These are phyloP conservation scores for Kodamaea kakaduensis DNA, from an alignment of 805 yeast genomes.

Conservation along the genomic window DNA sequence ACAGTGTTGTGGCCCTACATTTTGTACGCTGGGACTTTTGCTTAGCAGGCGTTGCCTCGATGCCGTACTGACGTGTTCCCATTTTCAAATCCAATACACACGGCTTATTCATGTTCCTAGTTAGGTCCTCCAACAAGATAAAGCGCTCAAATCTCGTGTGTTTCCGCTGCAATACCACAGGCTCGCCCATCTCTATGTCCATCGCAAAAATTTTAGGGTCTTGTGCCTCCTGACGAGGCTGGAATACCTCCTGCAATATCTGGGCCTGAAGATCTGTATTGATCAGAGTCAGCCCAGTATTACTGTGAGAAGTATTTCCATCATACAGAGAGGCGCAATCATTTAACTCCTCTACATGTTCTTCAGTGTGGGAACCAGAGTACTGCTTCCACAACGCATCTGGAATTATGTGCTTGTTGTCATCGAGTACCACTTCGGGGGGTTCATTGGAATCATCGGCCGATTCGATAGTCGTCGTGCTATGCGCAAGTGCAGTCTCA, in stretches of 20 bases:
- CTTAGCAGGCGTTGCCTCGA: conserved; percentile 76
- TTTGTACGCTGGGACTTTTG: conserved; percentile 75
- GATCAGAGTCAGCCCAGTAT: conserved; percentile 32
- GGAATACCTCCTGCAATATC: conserved; percentile 36
- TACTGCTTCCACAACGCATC: conserved; percentile 67
- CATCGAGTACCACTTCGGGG: conserved; percentile 88
- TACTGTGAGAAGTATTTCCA: conserved; percentile 8
- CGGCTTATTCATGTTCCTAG: conserved; percentile 76
- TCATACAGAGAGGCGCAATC: conserved; percentile 4
- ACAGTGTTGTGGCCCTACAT: conserved; percentile 77
- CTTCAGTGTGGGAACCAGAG: conserved; percentile 27
- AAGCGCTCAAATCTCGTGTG: conserved; percentile 70
- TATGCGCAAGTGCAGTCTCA: conserved; percentile 7
- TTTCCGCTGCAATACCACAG: conserved; percentile 20
- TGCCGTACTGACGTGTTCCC: conserved; percentile 98
- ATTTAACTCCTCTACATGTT: conserved; percentile 5
- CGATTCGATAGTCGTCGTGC: conserved; percentile 11
- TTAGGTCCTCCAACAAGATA: conserved; percentile 84
- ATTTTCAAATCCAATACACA: conserved; percentile 93
- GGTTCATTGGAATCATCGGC: conserved; percentile 20
- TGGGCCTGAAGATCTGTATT: conserved; percentile 38
- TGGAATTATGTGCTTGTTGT: conserved; percentile 89
- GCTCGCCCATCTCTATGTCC: conserved; percentile 37
- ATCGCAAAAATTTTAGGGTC: conserved; percentile 42
- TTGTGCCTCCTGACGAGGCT: conserved; percentile 16